Percentiles rank a stretch among this genome's conserved stretches.
Evolutionary conservation across 805 yeast genomes (phyloP).

Genomic region (Scheffersomyces amazonensis): DNA sequence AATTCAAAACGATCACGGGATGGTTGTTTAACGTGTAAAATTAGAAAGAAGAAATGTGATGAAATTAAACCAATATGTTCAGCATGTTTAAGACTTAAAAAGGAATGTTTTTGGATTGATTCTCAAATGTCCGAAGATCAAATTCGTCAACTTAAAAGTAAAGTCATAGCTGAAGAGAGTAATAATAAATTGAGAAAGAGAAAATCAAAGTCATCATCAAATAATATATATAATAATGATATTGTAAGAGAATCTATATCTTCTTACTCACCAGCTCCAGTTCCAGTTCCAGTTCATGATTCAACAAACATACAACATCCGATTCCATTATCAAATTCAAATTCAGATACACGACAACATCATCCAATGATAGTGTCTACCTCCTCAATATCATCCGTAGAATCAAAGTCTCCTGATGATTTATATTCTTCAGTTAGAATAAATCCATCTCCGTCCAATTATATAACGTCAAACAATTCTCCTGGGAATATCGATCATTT

Average conservation of each 20-base stretch:
- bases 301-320: background rate
- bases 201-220: constrained; percentile 9
- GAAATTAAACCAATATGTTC: constrained; percentile 49
- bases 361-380: background rate
- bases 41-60: constrained; percentile 59
- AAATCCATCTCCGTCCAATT: background rate
- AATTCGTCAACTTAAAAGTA: constrained; percentile 27
- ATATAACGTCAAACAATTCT: background rate
- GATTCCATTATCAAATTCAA: background rate
- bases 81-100: constrained; percentile 44
- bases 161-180: constrained; percentile 39
- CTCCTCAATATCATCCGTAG: background rate
- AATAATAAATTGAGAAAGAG: constrained; percentile 42
- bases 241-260: background rate
- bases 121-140: constrained; percentile 41
- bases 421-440: background rate
- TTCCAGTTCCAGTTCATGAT: background rate
- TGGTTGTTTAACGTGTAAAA: constrained; percentile 71
- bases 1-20: constrained; percentile 41
- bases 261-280: background rate
- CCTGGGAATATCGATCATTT: background rate
- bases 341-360: background rate
- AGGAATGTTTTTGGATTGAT: constrained; percentile 49
- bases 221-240: background rate
- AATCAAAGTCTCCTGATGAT: background rate